These are phyloP conservation scores for Metarhizium brunneum DNA, from an alignment of 2,329 filamentous ascomycete genomes.

Conservation along the genomic window DNA sequence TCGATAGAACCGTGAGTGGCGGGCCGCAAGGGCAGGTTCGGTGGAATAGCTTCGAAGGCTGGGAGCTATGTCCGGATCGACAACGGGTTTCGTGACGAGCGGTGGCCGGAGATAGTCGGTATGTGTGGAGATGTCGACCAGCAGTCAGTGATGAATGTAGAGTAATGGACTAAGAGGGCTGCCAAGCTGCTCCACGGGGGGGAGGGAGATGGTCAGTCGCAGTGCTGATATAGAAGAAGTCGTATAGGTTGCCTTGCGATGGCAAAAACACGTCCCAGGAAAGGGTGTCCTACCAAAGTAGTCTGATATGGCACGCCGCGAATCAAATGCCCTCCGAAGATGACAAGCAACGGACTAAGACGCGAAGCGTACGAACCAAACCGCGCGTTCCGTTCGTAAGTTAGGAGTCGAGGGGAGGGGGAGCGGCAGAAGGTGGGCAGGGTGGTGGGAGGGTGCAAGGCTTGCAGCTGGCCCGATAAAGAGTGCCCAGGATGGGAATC, in stretches of 20 bases:
- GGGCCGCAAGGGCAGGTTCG: neutral
- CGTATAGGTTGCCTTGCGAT: conserved; percentile 1
- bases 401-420: conserved; percentile 1
- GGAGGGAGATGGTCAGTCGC: conserved; percentile 11
- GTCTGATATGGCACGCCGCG: conserved; percentile 9
- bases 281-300: conserved; percentile 9
- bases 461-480: conserved; percentile 8
- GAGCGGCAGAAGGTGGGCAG: neutral
- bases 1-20: conserved; percentile 1
- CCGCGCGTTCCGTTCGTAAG: conserved; percentile 23
- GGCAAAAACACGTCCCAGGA: neutral
- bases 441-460: conserved; percentile 5
- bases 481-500: conserved; percentile 9
- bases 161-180: neutral
- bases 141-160: neutral
- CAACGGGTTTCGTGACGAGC: conserved; percentile 1
- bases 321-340: neutral
- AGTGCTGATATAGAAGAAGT: conserved; percentile 1
- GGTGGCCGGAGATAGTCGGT: neutral
- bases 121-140: conserved; percentile 2
- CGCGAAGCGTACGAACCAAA: conserved; percentile 6
- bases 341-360: conserved; percentile 8
- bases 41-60: conserved; percentile 1
- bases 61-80: conserved; percentile 2
- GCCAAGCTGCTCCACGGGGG: neutral